Conservation (phyloP, 192 early-diverging fungal genomes). For the Coemansia sp. region DNA sequence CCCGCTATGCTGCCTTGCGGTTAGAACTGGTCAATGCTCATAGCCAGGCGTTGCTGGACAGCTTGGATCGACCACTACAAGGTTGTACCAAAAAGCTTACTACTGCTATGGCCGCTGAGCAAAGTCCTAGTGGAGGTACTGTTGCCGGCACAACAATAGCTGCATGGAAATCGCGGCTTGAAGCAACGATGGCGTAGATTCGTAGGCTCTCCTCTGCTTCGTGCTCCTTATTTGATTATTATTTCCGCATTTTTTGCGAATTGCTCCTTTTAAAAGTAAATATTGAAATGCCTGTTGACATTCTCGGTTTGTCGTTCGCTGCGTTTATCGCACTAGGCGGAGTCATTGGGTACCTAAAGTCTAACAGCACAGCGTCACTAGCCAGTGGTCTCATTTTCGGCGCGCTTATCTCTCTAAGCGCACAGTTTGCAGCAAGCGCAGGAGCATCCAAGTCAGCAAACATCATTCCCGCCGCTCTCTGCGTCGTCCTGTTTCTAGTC, state of each 20-base stretch:
- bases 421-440: conserved; percentile 27
- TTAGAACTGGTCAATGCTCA: conserved; percentile 16
- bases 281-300: conserved; percentile 29
- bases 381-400: conserved; percentile 45
- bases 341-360: conserved; percentile 39
- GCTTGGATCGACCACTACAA: conserved; percentile 25
- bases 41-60: conserved; percentile 15
- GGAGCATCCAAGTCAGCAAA: conserved; percentile 19
- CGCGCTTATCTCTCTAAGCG: conserved; percentile 36
- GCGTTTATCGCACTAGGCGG: conserved; percentile 42
- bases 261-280: conserved; percentile 4
- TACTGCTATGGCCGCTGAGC: neutral
- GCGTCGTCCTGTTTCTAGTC: conserved; percentile 32
- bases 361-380: conserved; percentile 40
- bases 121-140: neutral
- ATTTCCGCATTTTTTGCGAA: neutral
- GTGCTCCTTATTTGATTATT: neutral
- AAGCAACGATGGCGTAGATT: neutral
- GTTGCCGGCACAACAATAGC: neutral
- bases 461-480: conserved; percentile 30
- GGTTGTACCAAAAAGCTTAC: conserved; percentile 13
- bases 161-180: conserved; percentile 35
- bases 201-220: neutral
- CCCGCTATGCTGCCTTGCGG: conserved; percentile 16
- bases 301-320: conserved; percentile 33